Evolutionary conservation across 257 asterid genomes (phyloP), one percentile per base, ranked within the genome.

Genomic region (Nicotiana tabacum): DNA sequence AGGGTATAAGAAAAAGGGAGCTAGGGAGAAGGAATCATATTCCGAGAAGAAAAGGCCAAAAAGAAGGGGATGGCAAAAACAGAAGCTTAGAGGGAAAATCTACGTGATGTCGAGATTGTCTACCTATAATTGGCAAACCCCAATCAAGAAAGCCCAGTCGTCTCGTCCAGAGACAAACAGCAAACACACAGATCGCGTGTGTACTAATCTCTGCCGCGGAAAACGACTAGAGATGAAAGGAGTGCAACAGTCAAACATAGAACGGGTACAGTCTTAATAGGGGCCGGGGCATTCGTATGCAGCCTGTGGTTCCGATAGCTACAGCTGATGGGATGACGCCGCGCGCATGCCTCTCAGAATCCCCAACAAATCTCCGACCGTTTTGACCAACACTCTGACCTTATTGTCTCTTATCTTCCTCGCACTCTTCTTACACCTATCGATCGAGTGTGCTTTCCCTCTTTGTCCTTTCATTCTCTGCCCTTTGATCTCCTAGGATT

Each of bases 341-440:
- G 86, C 29, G 83, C 85, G 89, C 89, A 81, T 87, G 90, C 88
- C 81, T 60, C 53, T 58, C 24, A 70, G 84, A 53, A 78, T 83
- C 74, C 78, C 55, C 81, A 37, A 61, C 84, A 78, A 48, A 35
- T 80, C 80, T 80, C 87, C 80, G 83, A 82, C 78, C 66, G 48
- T 46, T 13, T 86, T 76, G 89, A 83, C 86, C 57, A 78, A 15
- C 9, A 46, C 39, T 29, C 74, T 57, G 56, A 60, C 82, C 82
- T 78, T 29, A 3, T 58, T 79, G 72, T 79, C 82, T 61, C 68
- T 78, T 78, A 32, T n/a, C 70, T 6, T 78, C 39, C 62, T 21
- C 56, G n/a, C 70, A 37, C 58, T 62, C 13, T 37, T 79, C 16
- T 12, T 9, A 43, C 51, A 9, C 51, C 51, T 43, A 8, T 43